phyloP scores from a whole-genome alignment of 1,139 yeast genomes.

The Hansenula sp. region DNA sequence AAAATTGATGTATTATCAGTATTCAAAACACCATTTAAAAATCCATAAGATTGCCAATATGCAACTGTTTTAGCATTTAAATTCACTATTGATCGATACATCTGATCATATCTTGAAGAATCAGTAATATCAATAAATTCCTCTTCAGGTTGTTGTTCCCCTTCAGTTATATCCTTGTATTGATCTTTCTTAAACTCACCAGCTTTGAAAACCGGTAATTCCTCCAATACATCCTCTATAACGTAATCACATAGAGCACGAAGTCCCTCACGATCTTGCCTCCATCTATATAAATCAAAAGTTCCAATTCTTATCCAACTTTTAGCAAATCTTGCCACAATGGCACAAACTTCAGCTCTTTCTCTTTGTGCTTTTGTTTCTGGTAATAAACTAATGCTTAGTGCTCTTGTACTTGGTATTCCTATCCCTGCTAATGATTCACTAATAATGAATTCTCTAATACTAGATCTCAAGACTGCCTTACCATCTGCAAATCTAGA shows the following conservation, averaged over 20 bases:
- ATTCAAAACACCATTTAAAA: conserved; percentile 88
- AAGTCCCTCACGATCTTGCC: conserved; percentile 65
- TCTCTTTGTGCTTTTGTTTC: conserved; percentile 72
- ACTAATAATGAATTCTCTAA: conserved; percentile 82
- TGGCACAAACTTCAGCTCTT: conserved; percentile 75
- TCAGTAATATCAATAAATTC: conserved; percentile 26
- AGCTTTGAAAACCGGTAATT: conserved; percentile 33
- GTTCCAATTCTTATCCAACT: conserved; percentile 87
- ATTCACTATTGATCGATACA: conserved; percentile 65
- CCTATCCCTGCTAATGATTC: conserved; percentile 81
- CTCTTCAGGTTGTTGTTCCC: conserved; percentile 6
- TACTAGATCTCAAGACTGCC: conserved; percentile 83
- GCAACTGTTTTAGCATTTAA: conserved; percentile 80
- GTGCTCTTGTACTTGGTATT: conserved; percentile 82
- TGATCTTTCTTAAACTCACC: conserved; percentile 24
- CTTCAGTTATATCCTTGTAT: conserved; percentile 12
- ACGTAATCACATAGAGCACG: conserved; percentile 67
- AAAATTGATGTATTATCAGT: conserved; percentile 89
- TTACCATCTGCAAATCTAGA: conserved; percentile 96
- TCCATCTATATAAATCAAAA: conserved; percentile 78
- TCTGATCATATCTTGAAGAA: conserved; percentile 61
- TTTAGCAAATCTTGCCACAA: conserved; percentile 80
- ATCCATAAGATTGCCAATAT: conserved; percentile 87
- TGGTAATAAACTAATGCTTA: conserved; percentile 69
- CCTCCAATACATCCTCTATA: conserved; percentile 55